Conservation (phyloP, 805 yeast species). For the Wickerhamiella shivajii region DNA sequence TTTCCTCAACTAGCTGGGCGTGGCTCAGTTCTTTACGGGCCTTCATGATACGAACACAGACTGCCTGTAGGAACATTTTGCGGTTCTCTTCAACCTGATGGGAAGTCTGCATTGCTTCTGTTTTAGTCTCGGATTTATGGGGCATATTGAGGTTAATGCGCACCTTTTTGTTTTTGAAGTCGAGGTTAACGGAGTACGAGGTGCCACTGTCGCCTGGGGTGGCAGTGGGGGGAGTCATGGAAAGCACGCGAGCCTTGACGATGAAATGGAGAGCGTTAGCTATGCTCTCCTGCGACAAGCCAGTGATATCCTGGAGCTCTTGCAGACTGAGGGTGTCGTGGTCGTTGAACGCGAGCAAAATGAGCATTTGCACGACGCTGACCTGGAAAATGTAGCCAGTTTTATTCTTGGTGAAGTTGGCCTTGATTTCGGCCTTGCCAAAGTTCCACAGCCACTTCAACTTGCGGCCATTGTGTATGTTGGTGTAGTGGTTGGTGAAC, state of each 20-base stretch:
- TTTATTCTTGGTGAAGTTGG: constrained; percentile 69
- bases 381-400: constrained; percentile 43
- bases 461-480: constrained; percentile 73
- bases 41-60: constrained; percentile 94
- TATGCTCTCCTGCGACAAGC: constrained; percentile 47
- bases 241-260: constrained; percentile 59
- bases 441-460: constrained; percentile 94
- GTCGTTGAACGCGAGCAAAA: constrained; percentile 70
- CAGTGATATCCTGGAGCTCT: constrained; percentile 53
- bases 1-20: constrained; percentile 70
- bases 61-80: constrained; percentile 73
- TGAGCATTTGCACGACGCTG: constrained; percentile 75
- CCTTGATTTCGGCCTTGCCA: constrained; percentile 82
- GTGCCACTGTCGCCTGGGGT: constrained; percentile 40
- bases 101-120: constrained; percentile 58
- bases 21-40: constrained; percentile 72
- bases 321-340: constrained; percentile 42
- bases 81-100: constrained; percentile 79
- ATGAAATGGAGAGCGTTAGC: constrained; percentile 70
- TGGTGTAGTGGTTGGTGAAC: constrained; percentile 52
- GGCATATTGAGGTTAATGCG: constrained; percentile 61
- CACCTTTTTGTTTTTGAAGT: constrained; percentile 72
- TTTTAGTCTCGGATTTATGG: constrained; percentile 44
- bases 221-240: constrained; percentile 47
- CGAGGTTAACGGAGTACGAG: constrained; percentile 52